Percentiles rank a stretch among this genome's conserved stretches.
Conservation (phyloP, 2,329 filamentous ascomycete species). For the Phoma sp. region DNA sequence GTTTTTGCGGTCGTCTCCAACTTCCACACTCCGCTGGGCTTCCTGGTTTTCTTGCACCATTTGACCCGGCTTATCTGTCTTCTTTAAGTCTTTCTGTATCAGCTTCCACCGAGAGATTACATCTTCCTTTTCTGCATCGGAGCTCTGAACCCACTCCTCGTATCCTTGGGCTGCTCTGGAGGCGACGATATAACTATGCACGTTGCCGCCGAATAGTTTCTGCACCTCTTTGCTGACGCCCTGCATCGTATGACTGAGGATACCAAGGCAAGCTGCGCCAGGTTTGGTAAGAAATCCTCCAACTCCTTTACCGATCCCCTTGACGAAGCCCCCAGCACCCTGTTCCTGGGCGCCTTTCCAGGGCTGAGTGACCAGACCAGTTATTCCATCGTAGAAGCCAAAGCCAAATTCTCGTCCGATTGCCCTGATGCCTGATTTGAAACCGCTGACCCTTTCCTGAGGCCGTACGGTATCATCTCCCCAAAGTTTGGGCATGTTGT, state of each 20-base stretch:
- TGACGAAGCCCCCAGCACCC: slow-evolving; percentile 31
- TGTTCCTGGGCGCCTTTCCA: slow-evolving; percentile 28
- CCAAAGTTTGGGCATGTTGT: slow-evolving; percentile 32
- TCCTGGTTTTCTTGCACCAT: slow-evolving; percentile 43
- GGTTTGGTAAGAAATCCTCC: slow-evolving; percentile 34
- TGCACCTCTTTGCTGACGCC: slow-evolving; percentile 27
- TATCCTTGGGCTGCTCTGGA: slow-evolving; percentile 27
- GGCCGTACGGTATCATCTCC: slow-evolving; percentile 30
- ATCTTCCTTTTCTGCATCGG: slow-evolving; percentile 22
- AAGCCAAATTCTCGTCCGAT: slow-evolving; percentile 34
- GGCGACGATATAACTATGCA: slow-evolving; percentile 23
- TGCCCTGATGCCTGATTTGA: slow-evolving; percentile 25
- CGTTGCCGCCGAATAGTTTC: slow-evolving; percentile 1
- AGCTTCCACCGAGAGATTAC: slow-evolving; percentile 23
- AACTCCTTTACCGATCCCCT: slow-evolving; percentile 36
- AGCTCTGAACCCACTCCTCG: slow-evolving; percentile 28
- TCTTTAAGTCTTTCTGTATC: slow-evolving; percentile 22
- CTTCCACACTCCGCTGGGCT: slow-evolving; percentile 27
- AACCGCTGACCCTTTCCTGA: slow-evolving; percentile 28
- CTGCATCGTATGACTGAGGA: slow-evolving; percentile 27
- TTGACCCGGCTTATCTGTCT: slow-evolving; percentile 7
- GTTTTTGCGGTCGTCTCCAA: slow-evolving; percentile 33
- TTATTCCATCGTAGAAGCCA: slow-evolving; percentile 33
- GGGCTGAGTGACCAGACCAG: slow-evolving; percentile 31
- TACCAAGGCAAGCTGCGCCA: slow-evolving; percentile 24